These are phyloP conservation scores for Carex littledalei DNA, from an alignment of 176 grass and related monocot genomes.

Conservation along the genomic window DNA sequence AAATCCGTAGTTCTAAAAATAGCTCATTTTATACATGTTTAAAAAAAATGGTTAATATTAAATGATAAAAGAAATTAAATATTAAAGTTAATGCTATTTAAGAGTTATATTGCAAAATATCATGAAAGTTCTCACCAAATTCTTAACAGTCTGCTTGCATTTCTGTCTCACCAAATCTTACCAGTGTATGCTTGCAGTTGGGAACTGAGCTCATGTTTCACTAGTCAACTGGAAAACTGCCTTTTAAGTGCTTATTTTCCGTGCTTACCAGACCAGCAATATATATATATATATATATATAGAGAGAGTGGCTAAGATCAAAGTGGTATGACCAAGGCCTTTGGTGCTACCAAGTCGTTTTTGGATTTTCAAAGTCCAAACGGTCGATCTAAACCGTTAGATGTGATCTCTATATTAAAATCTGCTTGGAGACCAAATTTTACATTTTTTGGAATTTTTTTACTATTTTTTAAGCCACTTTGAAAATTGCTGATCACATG, in stretches of 20 bases:
- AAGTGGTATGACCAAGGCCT: too few relatives aligned
- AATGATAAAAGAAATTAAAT: not conserved
- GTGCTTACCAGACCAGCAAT: not conserved
- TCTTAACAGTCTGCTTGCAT: not conserved
- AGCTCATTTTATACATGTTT: not conserved
- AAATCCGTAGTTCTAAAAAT: too few relatives aligned
- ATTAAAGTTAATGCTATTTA: not conserved
- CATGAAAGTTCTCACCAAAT: constrained; percentile 6
- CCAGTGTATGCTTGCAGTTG: not conserved
- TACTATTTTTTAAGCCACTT: too few relatives aligned
- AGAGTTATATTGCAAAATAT: not conserved
- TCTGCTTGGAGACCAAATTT: too few relatives aligned
- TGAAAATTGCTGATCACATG: too few relatives aligned
- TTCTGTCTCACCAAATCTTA: constrained; percentile 2
- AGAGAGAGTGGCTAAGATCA: too few relatives aligned
- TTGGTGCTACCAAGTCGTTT: too few relatives aligned
- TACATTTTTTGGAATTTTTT: too few relatives aligned
- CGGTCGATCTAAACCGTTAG: too few relatives aligned
- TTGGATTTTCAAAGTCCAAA: too few relatives aligned
- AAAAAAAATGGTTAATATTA: not conserved
- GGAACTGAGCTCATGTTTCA: not conserved
- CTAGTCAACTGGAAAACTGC: not conserved
- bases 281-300: not conserved
- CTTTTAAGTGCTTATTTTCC: not conserved
- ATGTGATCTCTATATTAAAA: too few relatives aligned